Conservation (phyloP, 2,329 filamentous ascomycete genomes). For the Pyrenophora teres region DNA sequence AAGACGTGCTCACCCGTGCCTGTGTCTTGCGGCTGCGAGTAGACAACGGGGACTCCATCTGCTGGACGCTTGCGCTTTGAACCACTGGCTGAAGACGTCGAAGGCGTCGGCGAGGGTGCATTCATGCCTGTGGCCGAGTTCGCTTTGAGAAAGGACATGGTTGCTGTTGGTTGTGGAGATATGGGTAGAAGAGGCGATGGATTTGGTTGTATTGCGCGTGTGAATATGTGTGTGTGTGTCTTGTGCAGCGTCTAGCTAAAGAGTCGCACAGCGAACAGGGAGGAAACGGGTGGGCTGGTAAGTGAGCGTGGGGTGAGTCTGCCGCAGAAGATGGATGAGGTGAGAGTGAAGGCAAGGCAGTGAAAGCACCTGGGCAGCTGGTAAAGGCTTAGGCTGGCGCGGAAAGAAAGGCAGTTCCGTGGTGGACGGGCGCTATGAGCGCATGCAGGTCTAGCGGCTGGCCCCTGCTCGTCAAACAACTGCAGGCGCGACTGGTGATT, state of each 20-base stretch:
- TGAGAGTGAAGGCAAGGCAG: neutral
- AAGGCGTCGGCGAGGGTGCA: conserved; percentile 65
- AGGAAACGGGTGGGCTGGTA: neutral
- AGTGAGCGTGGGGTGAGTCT: conserved; percentile 3
- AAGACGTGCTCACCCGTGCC: conserved; percentile 79
- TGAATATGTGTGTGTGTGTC: neutral
- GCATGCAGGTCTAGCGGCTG: conserved; percentile 20
- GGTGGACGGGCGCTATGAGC: conserved; percentile 18
- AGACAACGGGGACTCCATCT: conserved; percentile 57
- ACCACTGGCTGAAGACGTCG: conserved; percentile 43
- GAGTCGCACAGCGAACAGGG: conserved; percentile 32
- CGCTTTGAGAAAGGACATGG: conserved; percentile 46
- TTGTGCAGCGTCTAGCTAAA: conserved; percentile 42
- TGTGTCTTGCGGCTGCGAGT: conserved; percentile 76
- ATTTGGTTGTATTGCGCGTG: neutral
- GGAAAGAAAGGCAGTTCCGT: conserved; percentile 4
- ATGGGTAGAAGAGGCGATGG: neutral
- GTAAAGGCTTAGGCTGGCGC: neutral
- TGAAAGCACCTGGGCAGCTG: neutral
- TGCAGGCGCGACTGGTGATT: conserved; percentile 24
- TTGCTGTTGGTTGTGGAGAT: conserved; percentile 1
- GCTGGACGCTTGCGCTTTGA: conserved; percentile 63
- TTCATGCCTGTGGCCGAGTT: conserved; percentile 47
- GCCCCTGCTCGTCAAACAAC: conserved; percentile 27
- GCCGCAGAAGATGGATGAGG: neutral